Base-by-base conservation (phyloP, 2,329 filamentous ascomycete genomes). In the Allantophomopsis cytisporea region DNA sequence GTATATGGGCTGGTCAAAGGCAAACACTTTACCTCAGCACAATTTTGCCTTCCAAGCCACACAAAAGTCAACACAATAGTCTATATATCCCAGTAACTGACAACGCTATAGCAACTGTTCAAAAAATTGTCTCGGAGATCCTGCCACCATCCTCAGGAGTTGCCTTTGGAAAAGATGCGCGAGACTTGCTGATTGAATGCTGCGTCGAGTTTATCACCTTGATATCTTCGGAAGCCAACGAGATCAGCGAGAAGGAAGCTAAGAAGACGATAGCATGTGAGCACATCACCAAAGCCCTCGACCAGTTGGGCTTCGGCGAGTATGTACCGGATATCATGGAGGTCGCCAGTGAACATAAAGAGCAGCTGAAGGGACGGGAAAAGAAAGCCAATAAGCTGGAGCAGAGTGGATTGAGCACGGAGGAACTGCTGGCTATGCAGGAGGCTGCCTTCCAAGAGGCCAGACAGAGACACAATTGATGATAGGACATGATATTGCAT, bases 211-310 rank as follows among this genome's bases (percentile, higher is more conserved):
- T 98, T 61, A 95, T 98, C 60, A 96, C 91, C 14, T 76, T 98
- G 54, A 83, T 98, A 51, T 95, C 88, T n/a, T 94, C 86, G 36
- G 89, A 98, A 65, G 91, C 91, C 45, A 98, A 98, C 61, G 91
- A 98, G 54, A 98, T 98, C 47, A 93, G 88, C 11, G 91, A 98
- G 60, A 94, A 94, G 61, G 91, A 98, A 55, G 86, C 88, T 37
- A 98, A 98, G 68, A 98, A 98, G 72, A 98, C 91, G 4, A 98
- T 98, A 51, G 89, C 89, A 11, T 94, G 86, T 60, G 91, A 98
- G 54, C 91, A 98, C 64, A 93, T 98, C 52, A 93, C 89, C 55
- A 89, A 89, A 55, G 91, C 91, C 1, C 72, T 98, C 33, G 83
- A 89, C 52, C 84, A 94, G 53, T 74, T 98, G 15, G 91, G 89